phyloP scores from a whole-genome alignment of 352 stramenopile species.

The Phytophthora pluvialis region DNA sequence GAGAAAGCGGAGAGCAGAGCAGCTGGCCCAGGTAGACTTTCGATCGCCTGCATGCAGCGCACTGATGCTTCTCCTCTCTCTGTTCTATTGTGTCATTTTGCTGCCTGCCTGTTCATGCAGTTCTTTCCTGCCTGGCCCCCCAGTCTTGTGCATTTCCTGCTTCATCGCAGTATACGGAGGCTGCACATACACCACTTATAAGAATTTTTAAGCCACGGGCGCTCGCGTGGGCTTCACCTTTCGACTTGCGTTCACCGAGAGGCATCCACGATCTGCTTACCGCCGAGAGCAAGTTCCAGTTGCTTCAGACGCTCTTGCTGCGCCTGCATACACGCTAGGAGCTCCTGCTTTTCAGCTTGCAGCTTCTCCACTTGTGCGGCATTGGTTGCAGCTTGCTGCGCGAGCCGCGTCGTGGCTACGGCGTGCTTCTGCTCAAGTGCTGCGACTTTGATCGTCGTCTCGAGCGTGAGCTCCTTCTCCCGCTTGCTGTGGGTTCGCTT shows the following conservation, averaged over 20 bases:
- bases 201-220: constrained; percentile 20
- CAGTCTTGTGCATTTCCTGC: constrained; percentile 28
- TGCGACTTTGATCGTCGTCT: constrained; percentile 51
- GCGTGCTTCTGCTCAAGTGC: constrained; percentile 59
- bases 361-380: constrained; percentile 46
- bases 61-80: constrained; percentile 38
- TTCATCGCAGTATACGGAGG: constrained; percentile 35
- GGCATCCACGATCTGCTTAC: constrained; percentile 47
- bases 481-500: constrained; percentile 41
- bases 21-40: constrained; percentile 35
- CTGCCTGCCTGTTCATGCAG: constrained; percentile 34
- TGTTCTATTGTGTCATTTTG: constrained; percentile 42
- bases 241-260: constrained; percentile 43
- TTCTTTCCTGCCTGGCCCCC: constrained; percentile 14
- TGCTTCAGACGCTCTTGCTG: constrained; percentile 58
- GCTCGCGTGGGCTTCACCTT: constrained; percentile 14
- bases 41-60: constrained; percentile 29
- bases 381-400: constrained; percentile 40
- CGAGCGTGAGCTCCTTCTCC: constrained; percentile 59
- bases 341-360: constrained; percentile 54
- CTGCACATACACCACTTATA: constrained; percentile 32
- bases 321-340: constrained; percentile 40
- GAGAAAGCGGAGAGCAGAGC: constrained; percentile 31
- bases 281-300: constrained; percentile 57
- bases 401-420: constrained; percentile 47